These are phyloP conservation scores for Cryptococcus sp. DNA, from an alignment of 1,284 basidiomycete genomes.

Conservation along the genomic window DNA sequence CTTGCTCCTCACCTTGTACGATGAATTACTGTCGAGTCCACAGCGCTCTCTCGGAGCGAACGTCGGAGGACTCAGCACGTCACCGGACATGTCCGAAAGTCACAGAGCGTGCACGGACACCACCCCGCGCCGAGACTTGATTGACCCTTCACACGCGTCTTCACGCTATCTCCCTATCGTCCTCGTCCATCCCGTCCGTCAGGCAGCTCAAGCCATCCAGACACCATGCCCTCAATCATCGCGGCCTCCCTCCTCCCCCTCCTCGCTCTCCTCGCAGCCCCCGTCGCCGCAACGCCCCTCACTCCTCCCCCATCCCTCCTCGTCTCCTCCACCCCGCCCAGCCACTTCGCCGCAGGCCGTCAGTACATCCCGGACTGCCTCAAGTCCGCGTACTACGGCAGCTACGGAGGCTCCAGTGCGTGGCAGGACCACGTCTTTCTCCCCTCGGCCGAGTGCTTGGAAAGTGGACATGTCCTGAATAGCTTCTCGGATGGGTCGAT, in stretches of 20 bases:
- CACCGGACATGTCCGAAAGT: too few relatives aligned
- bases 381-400: constrained; percentile 14
- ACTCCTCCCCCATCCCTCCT: constrained; percentile 4
- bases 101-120: too few relatives aligned
- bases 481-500: constrained; percentile 18
- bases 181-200: too few relatives aligned
- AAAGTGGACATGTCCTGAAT: constrained; percentile 27
- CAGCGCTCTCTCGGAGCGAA: too few relatives aligned
- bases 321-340: constrained; percentile 1
- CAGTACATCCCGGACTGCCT: constrained; percentile 6
- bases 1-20: too few relatives aligned
- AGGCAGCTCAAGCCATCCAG: background rate
- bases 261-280: constrained; percentile 8
- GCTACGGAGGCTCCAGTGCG: constrained; percentile 14
- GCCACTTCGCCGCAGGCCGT: background rate
- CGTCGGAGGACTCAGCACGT: too few relatives aligned
- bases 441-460: constrained; percentile 11
- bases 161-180: background rate
- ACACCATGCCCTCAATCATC: background rate
- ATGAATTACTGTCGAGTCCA: too few relatives aligned
- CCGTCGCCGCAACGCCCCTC: background rate
- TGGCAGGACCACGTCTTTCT: constrained; percentile 18
- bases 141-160: background rate
- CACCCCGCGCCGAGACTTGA: background rate
- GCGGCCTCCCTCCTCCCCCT: constrained; percentile 9